phyloP scores from a whole-genome alignment of 106 monocot species.

The Platanthera guangdongensis region DNA sequence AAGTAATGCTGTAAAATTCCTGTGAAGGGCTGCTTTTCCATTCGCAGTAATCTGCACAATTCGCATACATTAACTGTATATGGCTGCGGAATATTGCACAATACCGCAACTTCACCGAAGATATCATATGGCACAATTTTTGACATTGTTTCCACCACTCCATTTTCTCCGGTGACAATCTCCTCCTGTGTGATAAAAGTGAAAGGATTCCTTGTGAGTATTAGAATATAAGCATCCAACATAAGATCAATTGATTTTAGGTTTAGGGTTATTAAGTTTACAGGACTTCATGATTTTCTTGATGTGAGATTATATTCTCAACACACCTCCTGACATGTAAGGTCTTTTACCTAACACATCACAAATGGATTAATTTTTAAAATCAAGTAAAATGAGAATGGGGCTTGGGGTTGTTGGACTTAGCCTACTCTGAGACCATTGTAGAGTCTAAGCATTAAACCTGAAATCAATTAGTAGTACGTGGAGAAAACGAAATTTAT shows the following conservation, averaged over 20 bases:
- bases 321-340: too few species aligned
- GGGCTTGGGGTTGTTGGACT: too few species aligned
- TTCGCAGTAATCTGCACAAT: constrained; percentile 47
- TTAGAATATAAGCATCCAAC: not conserved
- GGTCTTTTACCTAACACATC: too few species aligned
- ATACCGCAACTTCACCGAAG: constrained; percentile 58
- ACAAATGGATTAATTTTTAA: too few species aligned
- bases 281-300: not conserved
- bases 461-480: too few species aligned
- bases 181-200: constrained; percentile 30
- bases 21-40: constrained; percentile 59
- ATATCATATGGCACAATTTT: constrained; percentile 41
- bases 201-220: not conserved
- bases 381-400: too few species aligned
- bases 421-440: too few species aligned
- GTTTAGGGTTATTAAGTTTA: not conserved
- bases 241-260: not conserved
- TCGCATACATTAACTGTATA: constrained; percentile 55
- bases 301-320: too few species aligned
- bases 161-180: constrained; percentile 37
- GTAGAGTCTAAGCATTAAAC: too few species aligned
- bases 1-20: constrained; percentile 51
- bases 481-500: too few species aligned
- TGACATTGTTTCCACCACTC: constrained; percentile 42
- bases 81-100: constrained; percentile 65